A percentile compares a stretch with the other conserved stretches of the same genome.
Conservation (phyloP, 352 stramenopile species). For the Pythium rhizo-oryzae region DNA sequence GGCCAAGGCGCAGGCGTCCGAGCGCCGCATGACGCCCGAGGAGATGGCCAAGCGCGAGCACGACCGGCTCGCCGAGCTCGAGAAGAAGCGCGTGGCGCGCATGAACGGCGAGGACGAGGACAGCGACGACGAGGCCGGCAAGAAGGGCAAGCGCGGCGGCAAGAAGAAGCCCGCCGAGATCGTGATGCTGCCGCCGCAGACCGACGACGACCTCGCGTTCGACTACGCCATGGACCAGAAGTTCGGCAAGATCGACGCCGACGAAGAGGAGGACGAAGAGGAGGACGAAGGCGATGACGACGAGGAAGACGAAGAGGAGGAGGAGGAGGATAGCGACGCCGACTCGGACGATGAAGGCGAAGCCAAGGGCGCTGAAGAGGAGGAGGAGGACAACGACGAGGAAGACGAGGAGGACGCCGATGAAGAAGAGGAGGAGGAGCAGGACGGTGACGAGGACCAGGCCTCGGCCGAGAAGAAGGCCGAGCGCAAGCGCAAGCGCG, state of each 20-base stretch:
- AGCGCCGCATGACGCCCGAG: slow-evolving; percentile 94
- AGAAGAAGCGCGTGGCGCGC: slow-evolving; percentile 92
- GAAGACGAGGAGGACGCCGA: slow-evolving; percentile 51
- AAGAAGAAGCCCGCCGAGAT: slow-evolving; percentile 59
- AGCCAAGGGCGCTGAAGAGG: slow-evolving; percentile 56
- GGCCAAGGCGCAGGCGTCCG: slow-evolving; percentile 92
- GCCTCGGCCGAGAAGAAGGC: slow-evolving; percentile 45
- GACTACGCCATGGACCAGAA: slow-evolving; percentile 75
- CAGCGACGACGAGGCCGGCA: slow-evolving; percentile 55
- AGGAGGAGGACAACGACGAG: slow-evolving; percentile 46
- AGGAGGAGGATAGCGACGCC: slow-evolving; percentile 44
- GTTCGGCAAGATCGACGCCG: slow-evolving; percentile 62
- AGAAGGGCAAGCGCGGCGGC: slow-evolving; percentile 36
- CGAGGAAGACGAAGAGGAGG: slow-evolving; percentile 40
- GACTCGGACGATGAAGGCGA: slow-evolving; percentile 52
- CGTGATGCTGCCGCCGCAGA: slow-evolving; percentile 71
- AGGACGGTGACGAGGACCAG: slow-evolving; percentile 90
- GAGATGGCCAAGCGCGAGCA: slow-evolving; percentile 93
- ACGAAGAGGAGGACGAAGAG: slow-evolving; percentile 35
- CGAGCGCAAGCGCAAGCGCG: slow-evolving; percentile 31
- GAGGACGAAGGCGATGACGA: slow-evolving; percentile 45
- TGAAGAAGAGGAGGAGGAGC: slow-evolving; percentile 62
- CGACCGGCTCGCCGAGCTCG: slow-evolving; percentile 90
- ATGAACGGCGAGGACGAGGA: slow-evolving; percentile 93
- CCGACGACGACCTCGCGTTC: slow-evolving; percentile 91